Conservation (phyloP, 768 basidiomycete genomes). For the Hypholoma fasciculare region DNA sequence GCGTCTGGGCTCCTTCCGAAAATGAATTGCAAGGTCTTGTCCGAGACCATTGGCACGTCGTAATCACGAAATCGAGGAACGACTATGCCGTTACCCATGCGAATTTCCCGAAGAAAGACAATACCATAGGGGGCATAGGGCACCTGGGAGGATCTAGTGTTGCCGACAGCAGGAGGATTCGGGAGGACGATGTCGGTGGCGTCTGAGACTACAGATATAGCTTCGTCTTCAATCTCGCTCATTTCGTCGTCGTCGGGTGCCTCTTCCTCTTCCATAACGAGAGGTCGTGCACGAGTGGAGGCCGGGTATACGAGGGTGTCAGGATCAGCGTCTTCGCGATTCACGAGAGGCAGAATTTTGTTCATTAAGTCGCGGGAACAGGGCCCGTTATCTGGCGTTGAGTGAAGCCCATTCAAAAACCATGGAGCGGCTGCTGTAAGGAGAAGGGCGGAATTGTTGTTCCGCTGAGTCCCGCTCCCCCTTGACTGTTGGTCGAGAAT, state of each 20-base stretch:
- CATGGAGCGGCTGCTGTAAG: constrained; percentile 22
- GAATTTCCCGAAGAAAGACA: constrained; percentile 10
- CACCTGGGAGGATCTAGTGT: background rate
- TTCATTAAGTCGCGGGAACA: constrained; percentile 19
- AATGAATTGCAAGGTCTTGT: constrained; percentile 10
- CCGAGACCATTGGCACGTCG: background rate
- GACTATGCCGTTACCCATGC: constrained; percentile 1
- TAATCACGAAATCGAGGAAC: constrained; percentile 11
- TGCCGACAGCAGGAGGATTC: background rate
- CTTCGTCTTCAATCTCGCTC: background rate
- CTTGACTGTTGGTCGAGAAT: constrained; percentile 16
- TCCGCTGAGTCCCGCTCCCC: constrained; percentile 4
- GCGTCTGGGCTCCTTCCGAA: constrained; percentile 1
- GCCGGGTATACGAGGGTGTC: constrained; percentile 15
- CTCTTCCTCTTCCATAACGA: background rate
- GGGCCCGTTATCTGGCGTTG: constrained; percentile 20
- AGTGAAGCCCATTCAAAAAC: constrained; percentile 26
- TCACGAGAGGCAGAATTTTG: constrained; percentile 18
- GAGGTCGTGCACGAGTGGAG: background rate
- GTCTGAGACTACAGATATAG: background rate
- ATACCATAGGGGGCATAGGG: background rate
- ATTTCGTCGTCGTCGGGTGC: constrained; percentile 1
- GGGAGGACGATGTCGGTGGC: background rate
- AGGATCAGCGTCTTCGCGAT: constrained; percentile 5
- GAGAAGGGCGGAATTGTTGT: constrained; percentile 10